A percentile compares a stretch with the other conserved stretches of the same genome.
These are phyloP conservation scores for Bremia lactucae DNA, from an alignment of 352 stramenopile genomes.

Conservation along the genomic window DNA sequence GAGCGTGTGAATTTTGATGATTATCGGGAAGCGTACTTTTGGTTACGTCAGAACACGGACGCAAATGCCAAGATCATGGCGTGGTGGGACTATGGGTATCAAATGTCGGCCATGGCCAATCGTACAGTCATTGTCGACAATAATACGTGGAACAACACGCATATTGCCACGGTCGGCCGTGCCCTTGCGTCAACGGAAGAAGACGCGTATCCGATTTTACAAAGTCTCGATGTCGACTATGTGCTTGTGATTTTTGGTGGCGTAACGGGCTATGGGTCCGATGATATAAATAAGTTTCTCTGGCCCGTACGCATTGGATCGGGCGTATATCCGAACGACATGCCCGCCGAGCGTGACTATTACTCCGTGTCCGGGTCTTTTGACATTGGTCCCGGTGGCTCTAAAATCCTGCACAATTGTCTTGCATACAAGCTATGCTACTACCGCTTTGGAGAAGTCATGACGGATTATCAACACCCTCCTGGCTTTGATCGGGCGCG, in stretches of 20 bases:
- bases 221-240: constrained; percentile 89
- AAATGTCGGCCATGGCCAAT: constrained; percentile 88
- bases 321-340: constrained; percentile 75
- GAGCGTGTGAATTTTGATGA: constrained; percentile 91
- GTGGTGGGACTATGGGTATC: constrained; percentile 90
- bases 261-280: constrained; percentile 74
- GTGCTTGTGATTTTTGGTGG: constrained; percentile 88
- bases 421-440: constrained; percentile 91
- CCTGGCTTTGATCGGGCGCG: constrained; percentile 80
- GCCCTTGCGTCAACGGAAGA: constrained; percentile 78
- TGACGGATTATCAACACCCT: constrained; percentile 72
- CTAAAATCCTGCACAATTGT: constrained; percentile 84
- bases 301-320: constrained; percentile 88
- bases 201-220: constrained; percentile 83
- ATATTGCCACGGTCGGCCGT: constrained; percentile 91
- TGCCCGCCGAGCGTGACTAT: constrained; percentile 82
- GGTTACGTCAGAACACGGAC: constrained; percentile 84
- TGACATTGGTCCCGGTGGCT: constrained; percentile 71
- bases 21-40: constrained; percentile 93
- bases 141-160: constrained; percentile 96
- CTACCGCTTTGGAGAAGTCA: constrained; percentile 87
- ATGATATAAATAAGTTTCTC: constrained; percentile 91
- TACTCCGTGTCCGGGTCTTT: constrained; percentile 76
- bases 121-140: constrained; percentile 89
- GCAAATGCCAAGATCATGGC: constrained; percentile 82